phyloP scores from a whole-genome alignment of 352 stramenopile species.

The Phytophthora sojae region DNA sequence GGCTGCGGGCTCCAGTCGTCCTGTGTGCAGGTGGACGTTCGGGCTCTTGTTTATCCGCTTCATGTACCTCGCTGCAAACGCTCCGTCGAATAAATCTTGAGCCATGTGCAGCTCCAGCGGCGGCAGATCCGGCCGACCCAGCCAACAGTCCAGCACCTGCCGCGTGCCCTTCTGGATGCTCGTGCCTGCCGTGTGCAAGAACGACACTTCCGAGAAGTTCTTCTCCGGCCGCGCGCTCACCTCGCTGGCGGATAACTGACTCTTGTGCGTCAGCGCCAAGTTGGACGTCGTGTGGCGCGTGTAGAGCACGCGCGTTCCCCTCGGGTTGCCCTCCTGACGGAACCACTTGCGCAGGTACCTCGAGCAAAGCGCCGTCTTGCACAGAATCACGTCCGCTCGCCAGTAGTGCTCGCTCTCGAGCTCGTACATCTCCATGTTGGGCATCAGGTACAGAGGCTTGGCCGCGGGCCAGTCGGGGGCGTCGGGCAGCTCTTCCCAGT shows the following conservation, averaged over 20 bases:
- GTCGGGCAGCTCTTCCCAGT: constrained; percentile 48
- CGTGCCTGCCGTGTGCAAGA: constrained; percentile 56
- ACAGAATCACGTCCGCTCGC: constrained; percentile 55
- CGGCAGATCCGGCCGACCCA: constrained; percentile 40
- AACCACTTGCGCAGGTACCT: constrained; percentile 59
- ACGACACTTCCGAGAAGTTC: constrained; percentile 49
- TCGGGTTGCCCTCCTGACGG: constrained; percentile 64
- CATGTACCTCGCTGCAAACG: constrained; percentile 35
- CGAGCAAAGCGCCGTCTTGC: constrained; percentile 57
- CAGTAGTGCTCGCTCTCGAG: constrained; percentile 52
- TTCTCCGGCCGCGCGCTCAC: constrained; percentile 27
- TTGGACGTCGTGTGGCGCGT: constrained; percentile 70
- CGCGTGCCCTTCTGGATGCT: constrained; percentile 56
- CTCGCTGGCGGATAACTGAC: constrained; percentile 24
- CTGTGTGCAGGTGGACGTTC: constrained; percentile 45
- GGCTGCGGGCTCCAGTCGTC: constrained; percentile 37
- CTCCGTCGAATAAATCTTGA: constrained; percentile 41
- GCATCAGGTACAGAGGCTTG: constrained; percentile 63
- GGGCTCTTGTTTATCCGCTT: constrained; percentile 30
- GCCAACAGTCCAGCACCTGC: constrained; percentile 55
- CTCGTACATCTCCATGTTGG: constrained; percentile 74
- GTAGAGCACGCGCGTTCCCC: constrained; percentile 58
- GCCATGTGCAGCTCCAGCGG: constrained; percentile 45
- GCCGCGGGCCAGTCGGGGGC: constrained; percentile 39
- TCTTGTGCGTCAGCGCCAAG: constrained; percentile 38